Base-by-base conservation (phyloP, 1,284 basidiomycete genomes). In the Thecaphora thlaspeos region DNA sequence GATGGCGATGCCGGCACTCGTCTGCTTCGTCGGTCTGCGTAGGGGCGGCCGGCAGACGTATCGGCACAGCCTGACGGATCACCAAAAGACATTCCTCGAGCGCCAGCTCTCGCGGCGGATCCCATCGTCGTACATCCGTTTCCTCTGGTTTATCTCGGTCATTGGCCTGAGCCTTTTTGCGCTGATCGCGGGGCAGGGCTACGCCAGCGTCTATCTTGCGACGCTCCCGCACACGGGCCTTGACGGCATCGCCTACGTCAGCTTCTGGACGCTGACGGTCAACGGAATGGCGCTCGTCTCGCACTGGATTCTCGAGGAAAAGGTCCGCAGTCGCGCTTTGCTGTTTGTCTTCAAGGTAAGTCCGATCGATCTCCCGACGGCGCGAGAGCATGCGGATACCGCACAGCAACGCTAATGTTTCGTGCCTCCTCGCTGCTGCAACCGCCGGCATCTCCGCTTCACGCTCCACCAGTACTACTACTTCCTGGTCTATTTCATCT, bases 161-260 rank as follows among this genome's bases (percentile, higher is more conserved):
- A 74, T 84, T n/a, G 79, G 79, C 2, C 79, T 83, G 4, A 81
- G 82, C 22, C 77, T 81, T n/a, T 78, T 83, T 48, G 80, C 82
- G 0, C 74, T 84, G 10, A 77, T 84, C n/a, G 80, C 80, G n/a
- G 83, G 83, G 5, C 83, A 84, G 73, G 82, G 80, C 52, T 84
- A 83, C 58, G 82, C 83, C 2, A 81, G 80, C 41, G 74, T 83
- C 18, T 84, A 81, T 63, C 76, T 84, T 4, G 79, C 78, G 10
- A 84, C 83, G 0, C 65, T 84, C 4, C 83, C 83, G 21, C 83
- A 84, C 63, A 81, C 80, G 0, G 81, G 81, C 5, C 58, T 83
- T 5, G 83, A 84, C 52, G 83, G 83, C 1, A 80, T 82, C 28
- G 81, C 82, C 4, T 84, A 83, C 74, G 83, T 84, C 5, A 82